Evolutionary conservation across 1,284 basidiomycete genomes (phyloP), one percentile per base, ranked within the genome.

Genomic region (Ganoderma resinaceum): DNA sequence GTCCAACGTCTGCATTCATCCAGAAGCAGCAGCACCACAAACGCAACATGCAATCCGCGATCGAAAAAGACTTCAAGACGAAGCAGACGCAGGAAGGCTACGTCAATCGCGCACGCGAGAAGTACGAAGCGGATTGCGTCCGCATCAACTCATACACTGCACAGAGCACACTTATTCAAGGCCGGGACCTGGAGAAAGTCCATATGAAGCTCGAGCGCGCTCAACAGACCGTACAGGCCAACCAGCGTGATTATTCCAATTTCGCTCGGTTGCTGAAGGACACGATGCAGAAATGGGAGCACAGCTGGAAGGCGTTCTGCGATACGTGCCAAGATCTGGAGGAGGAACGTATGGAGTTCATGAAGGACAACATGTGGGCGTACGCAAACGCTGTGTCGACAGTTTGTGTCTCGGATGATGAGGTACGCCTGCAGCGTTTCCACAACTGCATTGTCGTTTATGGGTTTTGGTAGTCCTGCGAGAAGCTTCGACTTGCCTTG

Each of bases 91-190:
- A 96, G 74, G 95, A 97, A 76, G 84, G 86, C 26, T 91, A 96
- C 74, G 95, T 96, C 40, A 85, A 86, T 72, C 96, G 95, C 80
- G 95, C 97, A 1, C 90, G 95, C 71, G 95, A 98, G 78, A 95
- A 96, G 78, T 99, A 99, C 82, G 96, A 98, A 80, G 86, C 88
- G 65, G 96, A 99, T 78, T 98, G 97, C 80, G 86, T 98, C 70
- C 91, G 93, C 70, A 97, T 99, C 86, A 99, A 99, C 79, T 93
- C 95, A 9, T 97, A 94, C 79, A 97, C 96, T 3, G 97, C 97
- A 1, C 96, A 98, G 81, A 90, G 92, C 63, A 94, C 94, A 7
- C 87, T 99, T 12, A 92, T 96, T 26, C 97, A 99, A 80, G 98
- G 97, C 42, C 92, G 91, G 73, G 97, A 99, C 72, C 85, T 97